Evolutionary conservation across 2,329 filamentous ascomycete species (phyloP), one percentile per base, ranked within the genome.

Genomic region (Aureobasidium sp.): DNA sequence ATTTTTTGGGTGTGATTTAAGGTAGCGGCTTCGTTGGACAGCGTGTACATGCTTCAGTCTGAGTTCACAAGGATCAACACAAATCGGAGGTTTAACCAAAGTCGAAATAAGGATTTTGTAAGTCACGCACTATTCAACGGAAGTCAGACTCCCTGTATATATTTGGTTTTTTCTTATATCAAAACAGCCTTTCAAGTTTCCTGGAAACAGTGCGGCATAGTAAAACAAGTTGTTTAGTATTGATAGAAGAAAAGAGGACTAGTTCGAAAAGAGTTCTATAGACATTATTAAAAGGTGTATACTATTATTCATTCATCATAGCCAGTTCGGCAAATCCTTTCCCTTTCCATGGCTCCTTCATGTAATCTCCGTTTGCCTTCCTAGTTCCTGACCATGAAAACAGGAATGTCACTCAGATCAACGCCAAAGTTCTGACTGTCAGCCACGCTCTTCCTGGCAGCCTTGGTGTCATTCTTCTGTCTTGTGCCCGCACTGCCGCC

Each of bases 401-500:
- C 70, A 3, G 74, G 74, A 48, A 76, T 69, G 66, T 76, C 74
- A 47, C 73, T 74, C 62, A 76, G 63, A 66, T 75, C 74, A 34
- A 76, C 50, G 3, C 74, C 74, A 63, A 67, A 74, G 11, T 68
- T 67, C 63, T 70, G 66, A 16, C 67, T 68, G 60, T 71, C 66
- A 58, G 68, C 64, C n/a, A 69, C 63, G 48, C 73, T 71, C 66
- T 73, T 75, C 54, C 71, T 64, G 21, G 68, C 67, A 36, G 67
- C 67, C 39, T 63, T 67, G 11, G 59, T 65, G 21, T 66, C 63
- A 10, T 62, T 64, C 49, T 47, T 65, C 10, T 60, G 64, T 36
- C 72, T 64, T 13, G 72, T 75, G 1, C 74, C 74, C 2, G 74
- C 74, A 62, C 70, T 73, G 27, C 73, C 73, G 9, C 65, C 66